phyloP scores from a whole-genome alignment of 73 alveolate species.

The Uronychia binucleata region DNA sequence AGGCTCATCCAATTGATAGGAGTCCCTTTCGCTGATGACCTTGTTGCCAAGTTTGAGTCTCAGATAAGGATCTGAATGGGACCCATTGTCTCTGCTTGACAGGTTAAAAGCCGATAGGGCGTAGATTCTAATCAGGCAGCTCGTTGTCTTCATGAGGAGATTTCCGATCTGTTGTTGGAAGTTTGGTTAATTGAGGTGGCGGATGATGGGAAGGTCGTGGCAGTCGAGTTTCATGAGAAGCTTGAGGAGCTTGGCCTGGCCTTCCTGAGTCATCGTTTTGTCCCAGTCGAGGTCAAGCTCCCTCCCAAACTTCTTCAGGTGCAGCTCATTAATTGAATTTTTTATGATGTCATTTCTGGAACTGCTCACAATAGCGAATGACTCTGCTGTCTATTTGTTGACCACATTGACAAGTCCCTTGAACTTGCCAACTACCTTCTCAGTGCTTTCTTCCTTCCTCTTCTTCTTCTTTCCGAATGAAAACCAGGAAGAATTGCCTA shows the following conservation, averaged over 20 bases:
- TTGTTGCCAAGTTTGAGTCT: conserved; percentile 80
- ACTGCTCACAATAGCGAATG: conserved; percentile 9
- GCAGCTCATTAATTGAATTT: conserved; percentile 12
- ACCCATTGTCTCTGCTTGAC: conserved; percentile 75
- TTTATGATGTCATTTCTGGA: conserved; percentile 15
- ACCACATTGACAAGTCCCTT: conserved; percentile 51
- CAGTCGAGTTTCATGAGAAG: neutral
- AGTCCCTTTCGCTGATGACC: conserved; percentile 66
- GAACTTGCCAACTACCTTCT: conserved; percentile 49
- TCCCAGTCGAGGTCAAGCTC: neutral
- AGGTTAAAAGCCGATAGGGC: conserved; percentile 73
- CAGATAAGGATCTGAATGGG: conserved; percentile 90
- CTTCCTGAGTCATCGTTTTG: neutral
- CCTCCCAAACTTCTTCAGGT: neutral
- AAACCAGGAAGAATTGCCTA: conserved; percentile 17
- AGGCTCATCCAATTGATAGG: conserved; percentile 68
- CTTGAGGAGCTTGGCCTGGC: neutral
- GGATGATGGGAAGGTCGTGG: neutral
- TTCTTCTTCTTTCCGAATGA: conserved; percentile 21
- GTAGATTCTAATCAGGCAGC: conserved; percentile 72
- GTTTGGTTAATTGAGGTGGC: neutral
- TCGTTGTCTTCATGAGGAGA: conserved; percentile 23
- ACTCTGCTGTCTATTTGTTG: conserved; percentile 20
- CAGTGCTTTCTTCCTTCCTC: conserved; percentile 10
- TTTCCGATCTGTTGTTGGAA: neutral